A percentile compares a stretch with the other conserved stretches of the same genome.
Conservation (phyloP, 352 stramenopile species). For the Blastocystis sp. region DNA sequence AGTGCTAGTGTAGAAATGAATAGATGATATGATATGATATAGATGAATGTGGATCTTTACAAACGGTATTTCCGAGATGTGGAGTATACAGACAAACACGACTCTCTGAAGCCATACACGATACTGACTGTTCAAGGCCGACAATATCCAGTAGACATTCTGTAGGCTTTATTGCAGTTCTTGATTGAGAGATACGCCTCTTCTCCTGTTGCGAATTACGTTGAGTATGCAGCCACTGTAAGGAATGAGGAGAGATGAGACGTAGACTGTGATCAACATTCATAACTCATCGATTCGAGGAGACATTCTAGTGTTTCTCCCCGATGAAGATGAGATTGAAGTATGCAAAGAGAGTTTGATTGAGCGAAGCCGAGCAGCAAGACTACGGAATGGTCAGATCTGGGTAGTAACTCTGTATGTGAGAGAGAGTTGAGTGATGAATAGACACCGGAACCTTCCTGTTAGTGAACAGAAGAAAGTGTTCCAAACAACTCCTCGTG, state of each 20-base stretch:
- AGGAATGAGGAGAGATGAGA: constrained; percentile 46
- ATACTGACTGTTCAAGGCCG: constrained; percentile 75
- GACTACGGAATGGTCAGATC: not conserved
- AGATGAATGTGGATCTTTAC: constrained; percentile 68
- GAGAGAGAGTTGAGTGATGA: constrained; percentile 70
- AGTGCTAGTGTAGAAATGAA: constrained; percentile 72
- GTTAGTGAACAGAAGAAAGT: constrained; percentile 96
- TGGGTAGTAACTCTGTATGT: constrained; percentile 15
- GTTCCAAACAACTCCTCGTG: constrained; percentile 89
- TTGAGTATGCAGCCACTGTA: constrained; percentile 64
- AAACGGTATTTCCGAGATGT: constrained; percentile 19
- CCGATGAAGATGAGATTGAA: constrained; percentile 85
- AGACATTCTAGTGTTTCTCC: constrained; percentile 88
- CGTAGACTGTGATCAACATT: constrained; percentile 70
- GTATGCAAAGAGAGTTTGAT: not conserved
- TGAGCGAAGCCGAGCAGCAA: not conserved
- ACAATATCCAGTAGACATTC: constrained; percentile 81
- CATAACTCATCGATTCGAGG: constrained; percentile 68
- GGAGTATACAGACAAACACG: constrained; percentile 38
- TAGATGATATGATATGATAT: constrained; percentile 27
- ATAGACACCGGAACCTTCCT: constrained; percentile 88
- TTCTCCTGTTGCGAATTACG: constrained; percentile 71
- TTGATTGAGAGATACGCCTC: constrained; percentile 67
- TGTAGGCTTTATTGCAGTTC: too few relatives aligned
- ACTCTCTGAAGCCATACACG: constrained; percentile 56